A percentile compares a stretch with the other conserved stretches of the same genome.
Conservation (phyloP, 495 filamentous ascomycete genomes). For the Penicillium lividum region DNA sequence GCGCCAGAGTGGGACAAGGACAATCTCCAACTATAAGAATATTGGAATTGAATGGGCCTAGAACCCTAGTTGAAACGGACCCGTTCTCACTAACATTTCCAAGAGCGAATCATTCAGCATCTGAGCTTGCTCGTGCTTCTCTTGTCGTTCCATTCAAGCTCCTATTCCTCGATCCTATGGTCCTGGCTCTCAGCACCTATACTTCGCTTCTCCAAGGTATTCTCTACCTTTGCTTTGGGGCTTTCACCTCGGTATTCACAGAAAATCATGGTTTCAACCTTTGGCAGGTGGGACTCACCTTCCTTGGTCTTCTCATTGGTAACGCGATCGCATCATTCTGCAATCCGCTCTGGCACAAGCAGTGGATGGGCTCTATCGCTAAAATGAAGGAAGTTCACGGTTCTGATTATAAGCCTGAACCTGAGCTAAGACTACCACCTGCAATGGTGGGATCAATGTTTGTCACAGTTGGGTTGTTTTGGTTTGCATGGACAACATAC, state of each 20-base stretch:
- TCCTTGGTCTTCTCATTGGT: conserved; percentile 40
- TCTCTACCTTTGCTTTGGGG: conserved; percentile 88
- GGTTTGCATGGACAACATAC: background rate
- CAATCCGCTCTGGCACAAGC: background rate
- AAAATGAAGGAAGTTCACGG: background rate
- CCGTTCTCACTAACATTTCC: no score
- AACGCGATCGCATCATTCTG: background rate
- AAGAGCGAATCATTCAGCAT: no score
- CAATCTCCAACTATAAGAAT: no score
- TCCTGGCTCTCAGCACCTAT: conserved; percentile 69
- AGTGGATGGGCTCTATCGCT: background rate
- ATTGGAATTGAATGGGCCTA: no score
- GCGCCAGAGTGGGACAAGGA: no score
- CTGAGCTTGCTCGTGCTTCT: background rate
- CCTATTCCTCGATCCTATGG: conserved; percentile 78
- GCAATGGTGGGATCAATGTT: background rate
- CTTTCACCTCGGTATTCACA: conserved; percentile 74
- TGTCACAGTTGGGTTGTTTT: background rate
- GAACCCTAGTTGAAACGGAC: no score
- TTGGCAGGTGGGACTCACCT: conserved; percentile 73
- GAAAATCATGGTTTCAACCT: conserved; percentile 67
- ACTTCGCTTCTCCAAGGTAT: conserved; percentile 76
- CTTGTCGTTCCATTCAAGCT: conserved; percentile 53
- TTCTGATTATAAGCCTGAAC: background rate
- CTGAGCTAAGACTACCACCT: background rate